A percentile compares a stretch with the other conserved stretches of the same genome.
These are phyloP conservation scores for Backusella parvicylindrica DNA, from an alignment of 192 early-diverging fungal genomes.

Conservation along the genomic window DNA sequence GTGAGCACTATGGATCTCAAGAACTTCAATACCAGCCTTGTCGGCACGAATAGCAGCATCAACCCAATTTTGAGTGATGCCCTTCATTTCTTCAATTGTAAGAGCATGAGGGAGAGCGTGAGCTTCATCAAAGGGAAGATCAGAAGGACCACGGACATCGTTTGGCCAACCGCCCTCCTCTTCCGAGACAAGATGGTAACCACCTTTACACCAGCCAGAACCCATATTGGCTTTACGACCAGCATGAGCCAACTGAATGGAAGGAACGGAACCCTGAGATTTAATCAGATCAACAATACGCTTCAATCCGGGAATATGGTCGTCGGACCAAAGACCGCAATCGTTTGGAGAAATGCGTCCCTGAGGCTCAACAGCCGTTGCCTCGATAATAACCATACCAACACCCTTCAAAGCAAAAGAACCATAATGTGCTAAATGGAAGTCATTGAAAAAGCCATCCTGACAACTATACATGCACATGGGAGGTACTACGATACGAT, in stretches of 20 bases:
- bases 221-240: constrained; percentile 58
- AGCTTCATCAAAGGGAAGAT: constrained; percentile 41
- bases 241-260: constrained; percentile 84
- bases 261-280: constrained; percentile 49
- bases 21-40: constrained; percentile 55
- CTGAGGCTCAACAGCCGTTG: constrained; percentile 64
- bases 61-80: constrained; percentile 60
- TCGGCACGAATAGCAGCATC: constrained; percentile 66
- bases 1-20: constrained; percentile 67
- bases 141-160: constrained; percentile 63
- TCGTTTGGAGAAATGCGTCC: constrained; percentile 75
- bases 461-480: constrained; percentile 82
- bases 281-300: constrained; percentile 62
- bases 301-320: constrained; percentile 60
- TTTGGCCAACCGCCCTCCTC: constrained; percentile 68
- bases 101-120: constrained; percentile 54
- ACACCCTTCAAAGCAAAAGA: constrained; percentile 74
- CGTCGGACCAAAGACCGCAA: constrained; percentile 81
- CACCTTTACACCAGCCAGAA: neutral
- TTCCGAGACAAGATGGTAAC: constrained; percentile 8
- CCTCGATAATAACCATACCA: constrained; percentile 81
- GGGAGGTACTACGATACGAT: constrained; percentile 74
- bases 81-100: constrained; percentile 65
- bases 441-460: constrained; percentile 65
- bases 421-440: constrained; percentile 58